phyloP scores from a whole-genome alignment of 2,329 filamentous ascomycete species.

The Aureobasidium namibiae region DNA sequence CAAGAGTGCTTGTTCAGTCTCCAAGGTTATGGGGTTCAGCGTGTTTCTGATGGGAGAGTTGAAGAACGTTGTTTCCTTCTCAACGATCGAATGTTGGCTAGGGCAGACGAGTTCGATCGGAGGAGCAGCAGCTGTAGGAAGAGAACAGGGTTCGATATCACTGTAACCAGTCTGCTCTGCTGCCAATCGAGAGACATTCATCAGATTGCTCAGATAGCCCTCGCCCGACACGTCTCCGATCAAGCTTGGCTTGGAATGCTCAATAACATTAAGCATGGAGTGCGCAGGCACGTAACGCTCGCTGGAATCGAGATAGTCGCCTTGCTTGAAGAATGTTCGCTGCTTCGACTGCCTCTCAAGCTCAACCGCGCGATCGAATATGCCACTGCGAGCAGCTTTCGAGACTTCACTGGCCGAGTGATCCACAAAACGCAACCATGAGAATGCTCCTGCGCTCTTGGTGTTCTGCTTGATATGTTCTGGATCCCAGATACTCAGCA shows the following conservation, averaged over 20 bases:
- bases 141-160: conserved; percentile 71
- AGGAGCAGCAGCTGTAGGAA: conserved; percentile 72
- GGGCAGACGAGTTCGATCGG: conserved; percentile 75
- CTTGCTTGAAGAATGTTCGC: conserved; percentile 29
- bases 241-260: background rate
- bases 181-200: conserved; percentile 64
- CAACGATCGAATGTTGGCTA: conserved; percentile 53
- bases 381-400: conserved; percentile 56
- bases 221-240: conserved; percentile 61
- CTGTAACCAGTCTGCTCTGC: conserved; percentile 61
- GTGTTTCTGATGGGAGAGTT: conserved; percentile 66
- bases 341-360: conserved; percentile 42
- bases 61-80: conserved; percentile 70
- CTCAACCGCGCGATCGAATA: conserved; percentile 66
- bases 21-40: conserved; percentile 57
- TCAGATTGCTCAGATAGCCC: conserved; percentile 63
- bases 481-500: conserved; percentile 87
- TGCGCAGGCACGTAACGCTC: conserved; percentile 60
- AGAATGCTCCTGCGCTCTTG: conserved; percentile 60
- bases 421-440: conserved; percentile 84
- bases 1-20: conserved; percentile 67
- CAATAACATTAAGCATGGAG: conserved; percentile 66
- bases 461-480: conserved; percentile 64
- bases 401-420: conserved; percentile 65
- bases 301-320: conserved; percentile 39